phyloP scores from a whole-genome alignment of 192 early-diverging fungal genomes.

The Lunasporangiospora selenospora region DNA sequence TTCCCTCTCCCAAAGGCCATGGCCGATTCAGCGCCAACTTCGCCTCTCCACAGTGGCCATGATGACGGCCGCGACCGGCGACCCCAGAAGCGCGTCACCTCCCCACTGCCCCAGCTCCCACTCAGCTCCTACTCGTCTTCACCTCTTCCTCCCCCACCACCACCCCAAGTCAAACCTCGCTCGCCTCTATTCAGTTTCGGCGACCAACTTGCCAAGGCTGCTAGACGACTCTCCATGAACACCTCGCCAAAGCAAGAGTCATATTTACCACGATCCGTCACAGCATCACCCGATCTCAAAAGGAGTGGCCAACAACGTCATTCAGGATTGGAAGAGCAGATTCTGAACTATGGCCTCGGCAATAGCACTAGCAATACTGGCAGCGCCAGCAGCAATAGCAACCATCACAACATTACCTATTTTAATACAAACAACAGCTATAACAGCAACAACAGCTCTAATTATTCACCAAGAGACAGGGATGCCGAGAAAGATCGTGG shows the following conservation, averaged over 20 bases:
- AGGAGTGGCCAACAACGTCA: constrained; percentile 24
- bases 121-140: background rate
- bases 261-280: constrained; percentile 6
- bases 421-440: background rate
- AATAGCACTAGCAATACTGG: background rate
- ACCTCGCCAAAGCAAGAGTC: constrained; percentile 8
- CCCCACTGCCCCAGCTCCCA: too few relatives aligned
- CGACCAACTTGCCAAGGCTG: constrained; percentile 37
- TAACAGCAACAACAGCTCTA: constrained; percentile 1
- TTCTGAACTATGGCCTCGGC: too few relatives aligned
- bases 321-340: too few relatives aligned
- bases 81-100: too few relatives aligned
- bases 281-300: constrained; percentile 23
- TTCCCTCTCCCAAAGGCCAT: constrained; percentile 3
- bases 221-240: constrained; percentile 29
- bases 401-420: background rate
- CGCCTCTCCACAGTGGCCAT: background rate
- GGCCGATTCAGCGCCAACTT: constrained; percentile 22
- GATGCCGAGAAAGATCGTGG: constrained; percentile 3
- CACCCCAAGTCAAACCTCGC: constrained; percentile 31
- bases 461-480: constrained; percentile 1
- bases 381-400: background rate
- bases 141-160: background rate
- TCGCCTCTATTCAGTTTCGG: constrained; percentile 17
- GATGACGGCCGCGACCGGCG: constrained; percentile 5